phyloP scores from a whole-genome alignment of 805 yeast species.

The Yarrowia bubula region DNA sequence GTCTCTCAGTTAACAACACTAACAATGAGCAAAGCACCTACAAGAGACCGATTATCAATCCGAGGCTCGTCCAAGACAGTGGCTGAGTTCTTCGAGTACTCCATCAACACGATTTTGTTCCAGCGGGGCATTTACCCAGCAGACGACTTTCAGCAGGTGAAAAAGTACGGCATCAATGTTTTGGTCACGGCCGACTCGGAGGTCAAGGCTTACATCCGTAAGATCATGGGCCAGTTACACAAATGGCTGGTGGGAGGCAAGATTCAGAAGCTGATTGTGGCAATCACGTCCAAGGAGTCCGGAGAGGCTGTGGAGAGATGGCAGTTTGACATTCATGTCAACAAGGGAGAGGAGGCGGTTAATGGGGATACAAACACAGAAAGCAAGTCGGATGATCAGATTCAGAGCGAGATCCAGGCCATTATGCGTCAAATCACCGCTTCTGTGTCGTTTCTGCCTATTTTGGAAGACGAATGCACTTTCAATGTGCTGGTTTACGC shows the following conservation, averaged over 20 bases:
- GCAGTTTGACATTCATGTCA: slow-evolving; percentile 69
- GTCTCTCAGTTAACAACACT: no score
- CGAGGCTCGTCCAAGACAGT: slow-evolving; percentile 78
- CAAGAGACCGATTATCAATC: slow-evolving; percentile 54
- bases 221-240: slow-evolving; percentile 66
- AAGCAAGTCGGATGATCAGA: slow-evolving; percentile 46
- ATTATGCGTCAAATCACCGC: slow-evolving; percentile 87
- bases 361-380: neutral
- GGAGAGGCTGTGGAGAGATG: slow-evolving; percentile 77
- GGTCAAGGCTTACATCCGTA: slow-evolving; percentile 63
- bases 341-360: slow-evolving; percentile 18
- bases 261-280: slow-evolving; percentile 66
- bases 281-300: slow-evolving; percentile 64
- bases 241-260: slow-evolving; percentile 71
- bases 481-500: slow-evolving; percentile 85
- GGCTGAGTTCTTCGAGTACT: slow-evolving; percentile 79
- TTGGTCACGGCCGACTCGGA: slow-evolving; percentile 73
- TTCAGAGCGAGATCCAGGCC: slow-evolving; percentile 76
- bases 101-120: slow-evolving; percentile 76
- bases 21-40: slow-evolving; percentile 35
- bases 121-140: slow-evolving; percentile 89
- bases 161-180: slow-evolving; percentile 76
- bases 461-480: slow-evolving; percentile 63
- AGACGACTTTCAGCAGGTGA: slow-evolving; percentile 74
- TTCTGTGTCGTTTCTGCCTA: slow-evolving; percentile 80